These are phyloP conservation scores for Luffa acutangula DNA, from an alignment of 306 rosid species.

Conservation along the genomic window DNA sequence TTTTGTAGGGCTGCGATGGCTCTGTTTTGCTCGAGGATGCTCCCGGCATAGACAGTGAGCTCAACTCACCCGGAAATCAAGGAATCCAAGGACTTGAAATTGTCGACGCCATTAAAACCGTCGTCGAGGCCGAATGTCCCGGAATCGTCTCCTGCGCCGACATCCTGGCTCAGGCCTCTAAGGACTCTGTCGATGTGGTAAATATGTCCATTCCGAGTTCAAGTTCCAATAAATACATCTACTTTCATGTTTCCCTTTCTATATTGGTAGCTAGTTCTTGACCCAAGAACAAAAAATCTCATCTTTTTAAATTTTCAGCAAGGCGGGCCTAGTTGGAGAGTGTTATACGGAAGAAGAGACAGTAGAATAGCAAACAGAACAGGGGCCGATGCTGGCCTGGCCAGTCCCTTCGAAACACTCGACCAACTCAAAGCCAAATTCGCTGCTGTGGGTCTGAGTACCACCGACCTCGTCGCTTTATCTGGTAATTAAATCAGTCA, in stretches of 20 bases:
- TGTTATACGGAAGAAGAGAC: slow-evolving; percentile 57
- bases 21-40: slow-evolving; percentile 54
- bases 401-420: slow-evolving; percentile 42
- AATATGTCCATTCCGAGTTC: neutral
- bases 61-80: slow-evolving; percentile 47
- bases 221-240: neutral
- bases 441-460: slow-evolving; percentile 36
- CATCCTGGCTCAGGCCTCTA: slow-evolving; percentile 58
- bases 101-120: slow-evolving; percentile 54
- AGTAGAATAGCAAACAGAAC: slow-evolving; percentile 48
- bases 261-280: neutral
- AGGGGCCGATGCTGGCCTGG: slow-evolving; percentile 48
- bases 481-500: slow-evolving; percentile 32
- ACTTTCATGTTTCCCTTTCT: too few relatives aligned
- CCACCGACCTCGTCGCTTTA: slow-evolving; percentile 58
- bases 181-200: slow-evolving; percentile 58
- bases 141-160: slow-evolving; percentile 67
- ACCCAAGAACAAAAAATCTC: neutral
- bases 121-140: slow-evolving; percentile 47
- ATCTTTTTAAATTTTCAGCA: slow-evolving; percentile 17
- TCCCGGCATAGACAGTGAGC: slow-evolving; percentile 58
- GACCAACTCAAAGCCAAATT: slow-evolving; percentile 39
- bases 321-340: slow-evolving; percentile 69
- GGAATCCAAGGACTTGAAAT: slow-evolving; percentile 41
- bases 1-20: slow-evolving; percentile 60